Conservation (phyloP, 2,329 filamentous ascomycete genomes). For the Graphiopsis chlorocephala region DNA sequence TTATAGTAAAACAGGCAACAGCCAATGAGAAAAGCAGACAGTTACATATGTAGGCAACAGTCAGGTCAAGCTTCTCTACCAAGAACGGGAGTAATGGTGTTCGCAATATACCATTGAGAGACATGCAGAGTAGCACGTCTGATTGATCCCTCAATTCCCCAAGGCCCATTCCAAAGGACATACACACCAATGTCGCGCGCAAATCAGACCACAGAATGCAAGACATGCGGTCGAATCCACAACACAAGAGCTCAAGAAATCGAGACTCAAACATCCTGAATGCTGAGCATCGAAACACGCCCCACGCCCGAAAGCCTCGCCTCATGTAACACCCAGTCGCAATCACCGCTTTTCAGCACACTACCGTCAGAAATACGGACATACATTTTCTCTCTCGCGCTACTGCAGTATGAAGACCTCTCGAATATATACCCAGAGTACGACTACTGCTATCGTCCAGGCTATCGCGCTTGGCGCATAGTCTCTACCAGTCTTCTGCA, state of each 20-base stretch:
- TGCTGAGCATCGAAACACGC: background rate
- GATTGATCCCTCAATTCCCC: too few species aligned
- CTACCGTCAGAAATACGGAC: constrained; percentile 35
- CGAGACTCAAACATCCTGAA: background rate
- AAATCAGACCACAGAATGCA: background rate
- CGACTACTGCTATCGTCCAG: constrained; percentile 35
- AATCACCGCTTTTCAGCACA: constrained; percentile 23
- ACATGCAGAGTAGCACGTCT: too few species aligned
- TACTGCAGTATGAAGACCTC: constrained; percentile 31
- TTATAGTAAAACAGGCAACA: background rate
- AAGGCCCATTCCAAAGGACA: too few species aligned
- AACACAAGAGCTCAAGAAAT: background rate
- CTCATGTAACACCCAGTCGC: background rate
- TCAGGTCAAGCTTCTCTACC: background rate
- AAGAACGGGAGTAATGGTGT: too few species aligned
- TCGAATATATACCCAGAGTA: constrained; percentile 24
- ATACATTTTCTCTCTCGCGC: constrained; percentile 35
- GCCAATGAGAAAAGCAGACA: background rate
- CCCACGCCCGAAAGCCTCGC: background rate
- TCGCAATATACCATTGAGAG: too few species aligned
- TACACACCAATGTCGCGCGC: background rate
- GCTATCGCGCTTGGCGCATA: constrained; percentile 27
- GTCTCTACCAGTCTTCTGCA: constrained; percentile 30
- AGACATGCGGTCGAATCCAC: background rate
- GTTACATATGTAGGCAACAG: background rate